Percentiles rank a stretch among this genome's conserved stretches.
Evolutionary conservation across 371 early-diverging fungal genomes (phyloP).

Genomic region (Nematocida ironsii): DNA sequence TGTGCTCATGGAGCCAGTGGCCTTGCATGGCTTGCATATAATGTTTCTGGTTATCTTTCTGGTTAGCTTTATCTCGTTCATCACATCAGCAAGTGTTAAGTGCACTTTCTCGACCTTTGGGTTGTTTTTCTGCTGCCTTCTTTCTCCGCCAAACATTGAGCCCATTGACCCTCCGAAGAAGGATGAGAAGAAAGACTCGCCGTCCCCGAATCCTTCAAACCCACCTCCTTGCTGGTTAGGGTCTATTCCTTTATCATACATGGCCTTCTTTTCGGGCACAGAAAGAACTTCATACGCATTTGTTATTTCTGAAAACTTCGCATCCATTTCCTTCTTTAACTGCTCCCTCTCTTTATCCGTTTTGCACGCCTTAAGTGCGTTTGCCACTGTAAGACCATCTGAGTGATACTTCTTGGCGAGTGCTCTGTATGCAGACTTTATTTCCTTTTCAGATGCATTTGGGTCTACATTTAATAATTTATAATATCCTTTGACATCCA

Average conservation of each 20-base stretch:
- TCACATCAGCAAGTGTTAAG: constrained; percentile 62
- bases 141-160: constrained; percentile 51
- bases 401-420: constrained; percentile 59
- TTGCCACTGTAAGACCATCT: constrained; percentile 37
- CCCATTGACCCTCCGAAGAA: constrained; percentile 59
- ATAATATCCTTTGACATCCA: constrained; percentile 65
- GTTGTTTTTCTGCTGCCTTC: constrained; percentile 16
- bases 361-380: constrained; percentile 46
- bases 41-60: constrained; percentile 60
- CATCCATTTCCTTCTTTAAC: constrained; percentile 59
- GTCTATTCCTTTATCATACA: constrained; percentile 76
- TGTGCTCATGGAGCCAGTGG: constrained; percentile 61
- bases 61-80: constrained; percentile 56
- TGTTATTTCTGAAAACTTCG: constrained; percentile 83
- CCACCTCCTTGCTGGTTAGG: constrained; percentile 37
- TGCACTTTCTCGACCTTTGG: constrained; percentile 51
- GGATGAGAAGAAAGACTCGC: constrained; percentile 62
- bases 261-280: constrained; percentile 80
- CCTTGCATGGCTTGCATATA: constrained; percentile 66
- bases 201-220: constrained; percentile 13
- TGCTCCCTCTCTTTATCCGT: constrained; percentile 58
- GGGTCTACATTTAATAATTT: constrained; percentile 59
- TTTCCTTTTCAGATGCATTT: constrained; percentile 55
- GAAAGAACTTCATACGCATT: constrained; percentile 85
- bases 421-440: constrained; percentile 62